These are phyloP conservation scores for Tremella mesenterica DNA, from an alignment of 768 basidiomycete species.

Conservation along the genomic window DNA sequence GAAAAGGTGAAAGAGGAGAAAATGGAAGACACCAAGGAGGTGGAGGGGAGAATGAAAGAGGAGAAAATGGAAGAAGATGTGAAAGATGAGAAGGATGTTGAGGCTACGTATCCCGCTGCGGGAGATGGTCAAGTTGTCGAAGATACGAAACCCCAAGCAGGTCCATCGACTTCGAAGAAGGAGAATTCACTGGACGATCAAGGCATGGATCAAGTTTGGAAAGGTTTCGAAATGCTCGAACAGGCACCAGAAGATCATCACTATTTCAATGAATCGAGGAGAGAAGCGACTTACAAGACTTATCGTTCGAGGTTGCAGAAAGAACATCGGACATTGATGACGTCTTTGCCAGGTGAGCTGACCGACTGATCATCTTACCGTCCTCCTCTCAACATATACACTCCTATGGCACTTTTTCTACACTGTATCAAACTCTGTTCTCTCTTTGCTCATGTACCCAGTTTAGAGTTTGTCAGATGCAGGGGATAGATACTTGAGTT, in stretches of 20 bases:
- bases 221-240: constrained; percentile 69
- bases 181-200: constrained; percentile 26
- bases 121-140: neutral
- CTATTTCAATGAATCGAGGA: constrained; percentile 53
- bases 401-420: too few relatives aligned
- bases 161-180: constrained; percentile 8
- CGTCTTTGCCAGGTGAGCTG: constrained; percentile 67
- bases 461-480: neutral
- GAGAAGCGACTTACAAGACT: constrained; percentile 58
- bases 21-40: constrained; percentile 26
- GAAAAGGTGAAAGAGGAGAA: constrained; percentile 1
- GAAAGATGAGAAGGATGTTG: constrained; percentile 44
- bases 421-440: too few relatives aligned
- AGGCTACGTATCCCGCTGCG: constrained; percentile 15
- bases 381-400: too few relatives aligned
- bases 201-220: constrained; percentile 61
- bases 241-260: constrained; percentile 74
- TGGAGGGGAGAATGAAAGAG: constrained; percentile 6
- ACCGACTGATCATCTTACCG: neutral
- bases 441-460: too few relatives aligned
- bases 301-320: constrained; percentile 69
- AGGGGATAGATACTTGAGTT: neutral
- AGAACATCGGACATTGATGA: constrained; percentile 72
- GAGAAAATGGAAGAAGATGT: constrained; percentile 47
- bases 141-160: constrained; percentile 7